Conservation (phyloP, 495 filamentous ascomycete species). For the Neurospora sp. region DNA sequence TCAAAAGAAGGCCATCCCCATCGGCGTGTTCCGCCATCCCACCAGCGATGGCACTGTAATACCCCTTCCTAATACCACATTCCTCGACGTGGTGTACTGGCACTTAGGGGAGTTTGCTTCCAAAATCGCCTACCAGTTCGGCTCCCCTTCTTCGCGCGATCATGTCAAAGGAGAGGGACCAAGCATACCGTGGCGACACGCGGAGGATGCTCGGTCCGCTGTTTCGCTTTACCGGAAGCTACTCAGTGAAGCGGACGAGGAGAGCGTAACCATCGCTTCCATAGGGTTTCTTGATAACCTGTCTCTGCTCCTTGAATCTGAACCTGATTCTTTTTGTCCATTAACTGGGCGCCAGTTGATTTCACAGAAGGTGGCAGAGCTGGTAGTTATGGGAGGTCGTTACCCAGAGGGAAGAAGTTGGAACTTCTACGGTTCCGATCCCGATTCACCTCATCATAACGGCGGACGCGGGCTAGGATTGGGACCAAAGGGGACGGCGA, state of each 20-base stretch:
- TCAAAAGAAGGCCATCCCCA: slow-evolving; percentile 13
- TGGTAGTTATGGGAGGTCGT: slow-evolving; percentile 38
- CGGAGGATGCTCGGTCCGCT: slow-evolving; percentile 17
- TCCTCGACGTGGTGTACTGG: slow-evolving; percentile 30
- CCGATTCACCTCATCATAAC: not conserved
- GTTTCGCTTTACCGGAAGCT: slow-evolving; percentile 33
- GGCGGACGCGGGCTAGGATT: not conserved
- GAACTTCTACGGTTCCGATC: slow-evolving; percentile 33
- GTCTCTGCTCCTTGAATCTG: slow-evolving; percentile 30
- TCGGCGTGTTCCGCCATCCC: slow-evolving; percentile 22
- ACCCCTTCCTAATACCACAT: slow-evolving; percentile 29
- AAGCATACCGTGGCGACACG: slow-evolving; percentile 34
- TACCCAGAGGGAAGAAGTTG: slow-evolving; percentile 34
- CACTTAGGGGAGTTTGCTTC: slow-evolving; percentile 18
- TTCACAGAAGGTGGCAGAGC: slow-evolving; percentile 30
- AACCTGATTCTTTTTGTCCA: slow-evolving; percentile 21
- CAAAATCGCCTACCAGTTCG: not conserved
- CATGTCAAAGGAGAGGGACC: slow-evolving; percentile 14
- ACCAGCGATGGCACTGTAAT: not conserved
- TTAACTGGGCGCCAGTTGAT: slow-evolving; percentile 29
- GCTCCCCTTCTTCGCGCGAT: not conserved
- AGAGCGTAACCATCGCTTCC: slow-evolving; percentile 33
- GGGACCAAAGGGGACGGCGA: slow-evolving; percentile 9
- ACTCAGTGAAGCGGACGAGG: slow-evolving; percentile 22
- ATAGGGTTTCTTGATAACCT: slow-evolving; percentile 37